These are phyloP conservation scores for Parietaria judaica DNA, from an alignment of 306 rosid genomes.

Conservation along the genomic window DNA sequence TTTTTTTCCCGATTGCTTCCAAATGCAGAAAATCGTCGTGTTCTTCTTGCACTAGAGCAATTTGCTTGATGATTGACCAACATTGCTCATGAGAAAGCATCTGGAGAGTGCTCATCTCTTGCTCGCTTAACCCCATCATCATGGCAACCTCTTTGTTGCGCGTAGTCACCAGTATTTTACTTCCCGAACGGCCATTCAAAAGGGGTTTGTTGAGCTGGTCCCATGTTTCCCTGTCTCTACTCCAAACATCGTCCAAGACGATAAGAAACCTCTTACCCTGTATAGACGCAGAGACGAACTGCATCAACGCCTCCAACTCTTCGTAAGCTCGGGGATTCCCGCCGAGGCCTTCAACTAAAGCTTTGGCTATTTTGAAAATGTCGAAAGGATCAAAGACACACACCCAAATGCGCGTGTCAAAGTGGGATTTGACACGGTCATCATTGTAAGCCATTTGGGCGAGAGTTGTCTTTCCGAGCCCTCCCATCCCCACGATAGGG, in stretches of 20 bases:
- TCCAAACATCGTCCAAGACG: conserved; percentile 20
- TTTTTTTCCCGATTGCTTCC: conserved; percentile 7
- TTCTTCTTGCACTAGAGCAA: conserved; percentile 1
- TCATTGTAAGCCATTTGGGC: conserved; percentile 17
- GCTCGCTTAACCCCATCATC: not conserved
- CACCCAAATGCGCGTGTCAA: conserved; percentile 5
- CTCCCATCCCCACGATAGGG: conserved; percentile 24
- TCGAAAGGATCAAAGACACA: conserved; percentile 22
- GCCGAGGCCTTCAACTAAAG: not conserved
- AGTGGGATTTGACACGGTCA: not conserved
- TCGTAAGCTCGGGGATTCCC: not conserved
- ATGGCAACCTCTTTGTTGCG: conserved; percentile 1
- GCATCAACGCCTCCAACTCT: not conserved
- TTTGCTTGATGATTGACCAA: not conserved
- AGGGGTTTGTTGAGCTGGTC: not conserved
- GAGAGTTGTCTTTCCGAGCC: conserved; percentile 13
- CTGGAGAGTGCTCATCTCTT: not conserved
- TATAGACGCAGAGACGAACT: not conserved
- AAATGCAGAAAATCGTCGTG: not conserved
- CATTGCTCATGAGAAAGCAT: conserved; percentile 5
- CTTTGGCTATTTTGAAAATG: conserved; percentile 8
- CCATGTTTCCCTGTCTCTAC: conserved; percentile 2
- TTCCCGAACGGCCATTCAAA: conserved; percentile 3
- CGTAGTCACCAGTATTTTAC: conserved; percentile 11
- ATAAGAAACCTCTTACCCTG: not conserved